Percentiles rank a stretch among this genome's conserved stretches.
Evolutionary conservation across 371 early-diverging fungal species (phyloP).

Genomic region (Mucor circinelloides): DNA sequence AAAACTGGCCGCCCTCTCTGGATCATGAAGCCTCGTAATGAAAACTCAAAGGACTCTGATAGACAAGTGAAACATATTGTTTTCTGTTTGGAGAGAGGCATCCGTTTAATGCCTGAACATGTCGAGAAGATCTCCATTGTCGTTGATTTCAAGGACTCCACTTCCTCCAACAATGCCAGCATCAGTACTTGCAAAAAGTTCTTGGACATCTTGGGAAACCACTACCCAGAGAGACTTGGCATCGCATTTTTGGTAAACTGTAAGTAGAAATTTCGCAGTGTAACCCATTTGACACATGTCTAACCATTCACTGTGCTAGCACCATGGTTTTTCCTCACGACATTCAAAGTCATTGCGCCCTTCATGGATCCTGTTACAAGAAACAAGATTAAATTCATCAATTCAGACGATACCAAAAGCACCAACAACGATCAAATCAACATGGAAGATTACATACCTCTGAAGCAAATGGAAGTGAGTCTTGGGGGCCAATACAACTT

Average conservation of each 20-base stretch:
- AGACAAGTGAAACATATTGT: conserved; percentile 73
- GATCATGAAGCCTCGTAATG: conserved; percentile 64
- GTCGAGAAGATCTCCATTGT: conserved; percentile 68
- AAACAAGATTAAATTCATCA: conserved; percentile 77
- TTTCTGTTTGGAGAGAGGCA: conserved; percentile 72
- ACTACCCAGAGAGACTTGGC: conserved; percentile 82
- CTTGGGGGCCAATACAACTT: conserved; percentile 60
- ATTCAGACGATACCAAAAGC: conserved; percentile 46
- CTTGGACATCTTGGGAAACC: conserved; percentile 67
- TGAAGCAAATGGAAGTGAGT: conserved; percentile 50
- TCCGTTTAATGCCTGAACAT: conserved; percentile 69
- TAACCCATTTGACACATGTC: not conserved
- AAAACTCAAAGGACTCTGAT: conserved; percentile 76
- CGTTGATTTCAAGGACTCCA: conserved; percentile 72
- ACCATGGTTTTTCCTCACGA: conserved; percentile 79
- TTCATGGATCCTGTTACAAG: conserved; percentile 88
- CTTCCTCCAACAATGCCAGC: conserved; percentile 65
- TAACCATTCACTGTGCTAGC: conserved; percentile 37
- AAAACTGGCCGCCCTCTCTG: conserved; percentile 58
- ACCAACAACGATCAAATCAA: conserved; percentile 28
- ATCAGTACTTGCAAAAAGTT: conserved; percentile 68
- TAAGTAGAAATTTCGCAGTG: conserved; percentile 12
- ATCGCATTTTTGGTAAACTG: conserved; percentile 60
- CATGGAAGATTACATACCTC: conserved; percentile 49
- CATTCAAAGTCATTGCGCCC: conserved; percentile 76